Base-by-base conservation (phyloP, 2,329 filamentous ascomycete species). In the Scedosporium boydii region DNA sequence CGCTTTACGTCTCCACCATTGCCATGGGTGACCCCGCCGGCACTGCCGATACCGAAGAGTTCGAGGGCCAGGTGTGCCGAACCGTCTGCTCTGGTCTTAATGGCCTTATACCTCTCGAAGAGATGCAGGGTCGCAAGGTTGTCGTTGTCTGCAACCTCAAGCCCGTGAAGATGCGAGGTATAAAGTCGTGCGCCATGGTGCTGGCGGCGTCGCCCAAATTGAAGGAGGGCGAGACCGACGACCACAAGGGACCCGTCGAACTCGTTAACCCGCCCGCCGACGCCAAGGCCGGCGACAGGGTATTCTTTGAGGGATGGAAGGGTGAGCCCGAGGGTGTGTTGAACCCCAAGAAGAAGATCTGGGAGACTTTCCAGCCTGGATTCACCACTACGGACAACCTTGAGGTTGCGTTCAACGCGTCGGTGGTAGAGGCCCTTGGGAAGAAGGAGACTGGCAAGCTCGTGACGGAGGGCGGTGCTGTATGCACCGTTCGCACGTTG, bases 301-400 rank as follows among this genome's bases (percentile, higher is more conserved):
- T 98, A 60, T 93, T 82, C 82, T 99, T 99, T 73, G 90, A 98
- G 73, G 95, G 95, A 58, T 99, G 91, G 87, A 83, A 91, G 75
- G 93, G 91, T 64, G 90, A 96, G 80, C 92, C 95, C 0, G 95
- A 99, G 82, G 88, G 88, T 65, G 86, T 93, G 60, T 83, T 99
- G 63, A 99, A 98, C 82, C 95, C 95, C 63, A 99, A 99, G 88
- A 99, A 98, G 87, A 98, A 98, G 87, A 81, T 98, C 65, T 98
- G 93, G 93, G 95, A 99, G 82, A 91, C 84, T 9, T 91, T 96
- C 77, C 93, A 98, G 82, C 92, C 93, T 1, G 95, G 93, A 0
- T 98, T 98, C 78, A 96, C 90, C 34, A 99, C 93, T 6, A 96
- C 89, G 1, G 88, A 88, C 6, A 77, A 75, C 57, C 80, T 93